Evolutionary conservation across 202 grass and related monocot species (phyloP).

Genomic region (Carex arenaria): DNA sequence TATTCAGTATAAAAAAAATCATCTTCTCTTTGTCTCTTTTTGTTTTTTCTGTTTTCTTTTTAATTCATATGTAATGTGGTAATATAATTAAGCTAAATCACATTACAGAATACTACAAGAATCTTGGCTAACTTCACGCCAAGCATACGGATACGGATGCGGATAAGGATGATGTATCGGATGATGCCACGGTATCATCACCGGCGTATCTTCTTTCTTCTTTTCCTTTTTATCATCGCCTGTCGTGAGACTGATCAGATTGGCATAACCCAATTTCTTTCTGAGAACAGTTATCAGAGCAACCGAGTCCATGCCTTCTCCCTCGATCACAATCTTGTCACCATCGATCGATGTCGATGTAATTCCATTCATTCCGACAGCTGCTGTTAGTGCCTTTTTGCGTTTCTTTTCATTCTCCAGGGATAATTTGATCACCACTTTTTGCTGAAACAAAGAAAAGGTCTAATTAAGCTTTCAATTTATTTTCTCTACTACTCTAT

Average conservation of each 20-base stretch:
- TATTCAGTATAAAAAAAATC: no score
- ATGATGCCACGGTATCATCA: neutral
- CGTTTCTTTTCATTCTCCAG: conserved; percentile 35
- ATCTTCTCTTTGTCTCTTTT: no score
- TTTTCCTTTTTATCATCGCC: conserved; percentile 3
- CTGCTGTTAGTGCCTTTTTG: conserved; percentile 48
- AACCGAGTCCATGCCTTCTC: conserved; percentile 31
- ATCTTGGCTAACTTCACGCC: neutral
- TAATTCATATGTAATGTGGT: no score
- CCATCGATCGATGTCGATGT: conserved; percentile 48
- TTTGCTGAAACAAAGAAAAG: conserved; percentile 23
- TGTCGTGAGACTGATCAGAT: neutral
- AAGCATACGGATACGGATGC: neutral
- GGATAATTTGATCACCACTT: conserved; percentile 44
- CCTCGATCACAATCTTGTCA: conserved; percentile 45
- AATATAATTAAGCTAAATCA: no score
- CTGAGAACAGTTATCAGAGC: neutral
- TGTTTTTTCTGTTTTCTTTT: no score
- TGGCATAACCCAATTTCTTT: neutral
- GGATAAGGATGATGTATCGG: neutral
- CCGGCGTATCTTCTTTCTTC: neutral
- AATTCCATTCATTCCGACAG: conserved; percentile 44
- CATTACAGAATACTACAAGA: neutral
- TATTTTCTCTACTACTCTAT: no score
- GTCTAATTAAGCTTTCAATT: neutral